Base-by-base conservation (phyloP, 2,329 filamentous ascomycete species). In the Tolypocladium nubicola region DNA sequence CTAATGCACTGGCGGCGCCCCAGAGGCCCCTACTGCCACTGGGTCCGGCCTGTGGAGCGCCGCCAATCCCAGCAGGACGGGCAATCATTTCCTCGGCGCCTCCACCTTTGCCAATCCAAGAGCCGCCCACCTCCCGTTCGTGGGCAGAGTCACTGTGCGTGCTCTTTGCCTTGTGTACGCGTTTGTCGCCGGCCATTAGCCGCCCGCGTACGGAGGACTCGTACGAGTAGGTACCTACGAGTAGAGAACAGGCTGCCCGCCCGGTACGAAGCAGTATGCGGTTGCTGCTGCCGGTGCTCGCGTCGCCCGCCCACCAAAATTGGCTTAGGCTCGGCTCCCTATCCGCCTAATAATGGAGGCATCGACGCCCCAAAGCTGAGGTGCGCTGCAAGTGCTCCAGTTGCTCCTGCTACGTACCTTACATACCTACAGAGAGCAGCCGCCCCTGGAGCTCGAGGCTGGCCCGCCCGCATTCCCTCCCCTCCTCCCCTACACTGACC, bases 381-480 rank as follows among this genome's bases (percentile, higher is more conserved):
- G 47, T 11, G 47, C 47, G 47, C 7, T 19, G 14, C 45, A 30
- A 47, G 45, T 49, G 4, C 40, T n/a, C 19, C 13, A 26, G 21
- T 19, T 52, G 21, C 43, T 30, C 43, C 26, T 47, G 23, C 43
- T 47, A 16, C 52, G 21, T 30, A 30, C 4, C 4, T 30, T 30
- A 30, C 1, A 7, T 53, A 14, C 43, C n/a, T 41, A 49, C 50
- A 57, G 56, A 7, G 50, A 40, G 47, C 54, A 23, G 33, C 49
- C 56, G 56, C 56, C 52, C 52, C 55, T 53, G 55, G 55, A 57
- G 55, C 55, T 57, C 47, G 16, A 23, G 33, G 33, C 55, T 57
- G 56, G 52, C 57, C 54, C 54, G 57, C 57, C 57, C 54, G 54
- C 57, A 54, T 56, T 58, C 57, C 53, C 54, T 53, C 56, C 49